Percentiles rank a stretch among this genome's conserved stretches.
phyloP scores from a whole-genome alignment of 805 yeast genomes.

The Nakazawaea ambrosiae region DNA sequence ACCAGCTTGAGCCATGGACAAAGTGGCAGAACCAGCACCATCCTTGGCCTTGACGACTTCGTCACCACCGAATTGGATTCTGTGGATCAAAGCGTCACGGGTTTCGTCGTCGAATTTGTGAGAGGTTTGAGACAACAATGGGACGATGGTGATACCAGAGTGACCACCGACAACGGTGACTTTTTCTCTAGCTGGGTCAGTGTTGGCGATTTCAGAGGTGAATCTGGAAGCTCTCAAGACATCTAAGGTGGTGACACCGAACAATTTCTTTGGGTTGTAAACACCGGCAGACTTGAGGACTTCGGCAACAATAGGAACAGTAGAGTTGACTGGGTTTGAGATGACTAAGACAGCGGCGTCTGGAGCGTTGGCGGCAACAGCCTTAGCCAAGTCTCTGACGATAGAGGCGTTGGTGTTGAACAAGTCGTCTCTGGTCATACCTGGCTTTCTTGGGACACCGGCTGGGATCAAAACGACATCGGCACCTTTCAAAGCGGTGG shows the following conservation, averaged over 20 bases:
- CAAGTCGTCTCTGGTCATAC: slow-evolving; percentile 97
- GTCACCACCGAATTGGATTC: slow-evolving; percentile 93
- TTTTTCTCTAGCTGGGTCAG: slow-evolving; percentile 71
- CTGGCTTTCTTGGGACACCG: slow-evolving; percentile 98
- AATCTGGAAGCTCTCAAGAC: slow-evolving; percentile 86
- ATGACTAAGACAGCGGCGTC: slow-evolving; percentile 77
- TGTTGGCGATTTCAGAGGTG: slow-evolving; percentile 56
- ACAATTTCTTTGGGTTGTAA: slow-evolving; percentile 85
- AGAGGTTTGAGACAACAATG: slow-evolving; percentile 79
- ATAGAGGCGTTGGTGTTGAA: slow-evolving; percentile 95
- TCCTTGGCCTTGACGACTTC: slow-evolving; percentile 82
- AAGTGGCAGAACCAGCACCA: slow-evolving; percentile 80
- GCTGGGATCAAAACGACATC: slow-evolving; percentile 93
- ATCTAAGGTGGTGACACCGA: slow-evolving; percentile 95
- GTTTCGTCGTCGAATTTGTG: slow-evolving; percentile 61
- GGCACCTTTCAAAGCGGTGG: slow-evolving; percentile 66
- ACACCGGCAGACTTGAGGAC: slow-evolving; percentile 79
- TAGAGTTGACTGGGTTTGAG: slow-evolving; percentile 95
- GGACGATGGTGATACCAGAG: slow-evolving; percentile 95
- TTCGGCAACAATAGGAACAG: slow-evolving; percentile 95
- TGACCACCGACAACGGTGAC: slow-evolving; percentile 95
- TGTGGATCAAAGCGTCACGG: slow-evolving; percentile 59
- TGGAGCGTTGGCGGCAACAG: slow-evolving; percentile 77
- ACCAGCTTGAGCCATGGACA: slow-evolving; percentile 85
- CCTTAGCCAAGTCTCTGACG: slow-evolving; percentile 86